phyloP scores from a whole-genome alignment of 2,329 filamentous ascomycete genomes.

The Colletotrichum sojae region DNA sequence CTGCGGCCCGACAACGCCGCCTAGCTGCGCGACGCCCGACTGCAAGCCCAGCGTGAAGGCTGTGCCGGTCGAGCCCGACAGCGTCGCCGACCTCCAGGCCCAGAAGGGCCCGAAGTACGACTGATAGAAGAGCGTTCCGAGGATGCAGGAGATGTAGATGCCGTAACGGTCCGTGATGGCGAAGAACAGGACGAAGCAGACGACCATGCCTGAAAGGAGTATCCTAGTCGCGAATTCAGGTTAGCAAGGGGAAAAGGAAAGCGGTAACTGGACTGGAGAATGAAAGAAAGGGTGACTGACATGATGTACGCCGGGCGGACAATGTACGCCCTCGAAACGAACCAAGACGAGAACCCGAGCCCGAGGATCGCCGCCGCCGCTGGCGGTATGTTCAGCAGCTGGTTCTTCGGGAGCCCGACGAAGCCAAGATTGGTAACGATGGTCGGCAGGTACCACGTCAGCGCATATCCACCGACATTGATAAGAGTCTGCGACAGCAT shows the following conservation, averaged over 20 bases:
- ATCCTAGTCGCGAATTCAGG: slow-evolving; percentile 39
- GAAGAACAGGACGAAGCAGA: slow-evolving; percentile 60
- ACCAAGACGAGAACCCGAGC: slow-evolving; percentile 56
- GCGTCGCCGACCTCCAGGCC: slow-evolving; percentile 59
- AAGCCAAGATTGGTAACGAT: slow-evolving; percentile 59
- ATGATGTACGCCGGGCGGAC: slow-evolving; percentile 57
- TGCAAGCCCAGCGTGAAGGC: slow-evolving; percentile 61
- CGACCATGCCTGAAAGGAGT: slow-evolving; percentile 56
- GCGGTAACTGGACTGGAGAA: background rate
- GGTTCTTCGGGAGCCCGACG: slow-evolving; percentile 57
- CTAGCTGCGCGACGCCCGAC: slow-evolving; percentile 58
- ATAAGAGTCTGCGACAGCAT: slow-evolving; percentile 49
- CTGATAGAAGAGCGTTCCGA: slow-evolving; percentile 60
- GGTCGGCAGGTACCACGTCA: slow-evolving; percentile 59
- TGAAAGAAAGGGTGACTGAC: slow-evolving; percentile 27
- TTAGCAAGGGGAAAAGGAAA: background rate
- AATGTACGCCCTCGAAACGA: slow-evolving; percentile 54
- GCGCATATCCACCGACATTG: slow-evolving; percentile 57
- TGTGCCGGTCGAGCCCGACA: slow-evolving; percentile 58
- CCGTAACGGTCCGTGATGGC: slow-evolving; percentile 54
- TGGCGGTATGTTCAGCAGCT: slow-evolving; percentile 61
- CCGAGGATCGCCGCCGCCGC: slow-evolving; percentile 56
- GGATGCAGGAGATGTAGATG: slow-evolving; percentile 59
- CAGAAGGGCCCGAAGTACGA: slow-evolving; percentile 62
- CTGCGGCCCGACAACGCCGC: slow-evolving; percentile 61